These are phyloP conservation scores for Ballota nigra DNA, from an alignment of 257 asterid genomes.

Conservation along the genomic window DNA sequence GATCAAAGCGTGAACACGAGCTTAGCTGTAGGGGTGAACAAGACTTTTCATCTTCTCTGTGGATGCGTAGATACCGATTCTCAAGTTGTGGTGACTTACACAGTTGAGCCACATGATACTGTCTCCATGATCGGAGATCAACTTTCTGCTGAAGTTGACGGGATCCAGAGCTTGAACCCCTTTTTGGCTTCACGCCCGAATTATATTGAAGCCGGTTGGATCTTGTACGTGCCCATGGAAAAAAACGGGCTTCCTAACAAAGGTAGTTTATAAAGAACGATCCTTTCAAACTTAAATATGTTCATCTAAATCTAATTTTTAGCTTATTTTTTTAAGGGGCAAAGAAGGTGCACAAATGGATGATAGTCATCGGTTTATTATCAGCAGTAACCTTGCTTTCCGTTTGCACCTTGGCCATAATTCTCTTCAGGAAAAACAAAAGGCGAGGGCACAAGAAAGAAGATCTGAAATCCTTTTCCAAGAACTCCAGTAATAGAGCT, in stretches of 20 bases:
- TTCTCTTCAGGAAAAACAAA: conserved; percentile 44
- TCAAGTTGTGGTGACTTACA: conserved; percentile 60
- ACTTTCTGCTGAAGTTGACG: conserved; percentile 49
- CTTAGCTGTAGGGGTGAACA: conserved; percentile 22
- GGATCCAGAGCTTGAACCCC: conserved; percentile 48
- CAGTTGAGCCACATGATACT: conserved; percentile 66
- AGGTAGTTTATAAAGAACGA: conserved; percentile 12
- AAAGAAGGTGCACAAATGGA: conserved; percentile 45
- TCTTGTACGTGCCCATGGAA: conserved; percentile 63
- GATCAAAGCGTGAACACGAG: conserved; percentile 36
- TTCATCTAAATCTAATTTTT: not conserved
- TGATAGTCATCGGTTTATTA: conserved; percentile 39
- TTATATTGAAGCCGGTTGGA: conserved; percentile 51
- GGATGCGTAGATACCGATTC: conserved; percentile 58
- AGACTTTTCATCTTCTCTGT: conserved; percentile 57
- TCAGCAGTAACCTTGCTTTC: conserved; percentile 53
- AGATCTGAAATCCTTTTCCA: conserved; percentile 41
- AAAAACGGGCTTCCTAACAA: conserved; percentile 38
- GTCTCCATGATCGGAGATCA: conserved; percentile 38
- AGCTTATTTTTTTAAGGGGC: conserved; percentile 9
- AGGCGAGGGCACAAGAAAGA: conserved; percentile 25
- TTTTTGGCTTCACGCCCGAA: conserved; percentile 37
- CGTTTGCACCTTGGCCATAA: conserved; percentile 42
- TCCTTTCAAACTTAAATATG: not conserved
- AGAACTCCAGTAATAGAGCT: conserved; percentile 32